phyloP scores from a whole-genome alignment of 2,329 filamentous ascomycete genomes.

The Claviceps sp. region DNA sequence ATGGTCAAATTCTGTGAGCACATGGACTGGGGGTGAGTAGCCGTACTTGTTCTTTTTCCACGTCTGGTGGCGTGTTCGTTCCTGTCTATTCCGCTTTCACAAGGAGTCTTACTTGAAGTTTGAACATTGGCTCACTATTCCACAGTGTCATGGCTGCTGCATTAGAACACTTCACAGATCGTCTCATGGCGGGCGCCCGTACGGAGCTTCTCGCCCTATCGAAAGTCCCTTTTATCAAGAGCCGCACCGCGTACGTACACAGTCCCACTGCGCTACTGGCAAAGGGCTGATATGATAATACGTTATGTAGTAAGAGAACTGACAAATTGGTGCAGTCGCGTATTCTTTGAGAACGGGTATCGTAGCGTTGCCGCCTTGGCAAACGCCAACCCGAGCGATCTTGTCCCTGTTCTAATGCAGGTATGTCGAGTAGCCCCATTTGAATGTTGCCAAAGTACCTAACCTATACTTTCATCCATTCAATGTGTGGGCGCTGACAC shows the following conservation, averaged over 20 bases:
- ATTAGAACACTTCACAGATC: conserved; percentile 62
- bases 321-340: conserved; percentile 20
- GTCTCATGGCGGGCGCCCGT: conserved; percentile 57
- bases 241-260: conserved; percentile 48
- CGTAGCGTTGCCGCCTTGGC: conserved; percentile 54
- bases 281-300: too few species aligned
- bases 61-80: too few species aligned
- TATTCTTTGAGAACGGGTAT: conserved; percentile 68
- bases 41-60: background rate
- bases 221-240: conserved; percentile 63
- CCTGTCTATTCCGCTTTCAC: too few species aligned
- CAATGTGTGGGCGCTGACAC: conserved; percentile 1
- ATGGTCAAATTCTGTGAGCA: conserved; percentile 69
- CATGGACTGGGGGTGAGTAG: conserved; percentile 55
- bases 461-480: too few species aligned
- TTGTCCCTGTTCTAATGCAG: conserved; percentile 61
- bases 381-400: conserved; percentile 52
- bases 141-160: conserved; percentile 53
- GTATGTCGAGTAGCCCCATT: conserved; percentile 21
- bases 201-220: conserved; percentile 58
- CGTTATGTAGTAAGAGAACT: background rate
- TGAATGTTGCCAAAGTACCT: too few species aligned
- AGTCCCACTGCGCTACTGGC: too few species aligned
- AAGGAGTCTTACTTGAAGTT: background rate
- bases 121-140: conserved; percentile 6